Evolutionary conservation across 345 rosid genomes (phyloP).

Genomic region (Salix viminalis): DNA sequence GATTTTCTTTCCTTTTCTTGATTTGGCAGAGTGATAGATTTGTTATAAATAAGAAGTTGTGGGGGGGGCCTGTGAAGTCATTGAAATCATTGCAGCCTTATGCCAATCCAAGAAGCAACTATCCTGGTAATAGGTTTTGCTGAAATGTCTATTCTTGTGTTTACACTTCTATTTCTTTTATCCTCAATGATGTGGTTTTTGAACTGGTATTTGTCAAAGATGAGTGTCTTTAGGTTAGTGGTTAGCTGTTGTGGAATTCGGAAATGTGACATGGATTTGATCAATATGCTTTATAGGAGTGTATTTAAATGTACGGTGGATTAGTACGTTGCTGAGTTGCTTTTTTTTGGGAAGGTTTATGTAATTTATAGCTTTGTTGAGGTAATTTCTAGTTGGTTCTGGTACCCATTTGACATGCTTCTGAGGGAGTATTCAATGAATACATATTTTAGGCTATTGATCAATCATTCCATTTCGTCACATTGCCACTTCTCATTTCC

Average conservation of each 20-base stretch:
- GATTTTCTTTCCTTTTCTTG: not conserved
- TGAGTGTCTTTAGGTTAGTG: not conserved
- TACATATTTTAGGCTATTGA: not conserved
- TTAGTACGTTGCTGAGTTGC: not conserved
- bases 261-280: not conserved
- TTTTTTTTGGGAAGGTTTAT: not conserved
- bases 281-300: not conserved
- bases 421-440: not conserved
- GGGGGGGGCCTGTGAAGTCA: constrained; percentile 77
- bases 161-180: not conserved
- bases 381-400: not conserved
- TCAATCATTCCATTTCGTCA: not conserved
- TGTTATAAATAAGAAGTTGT: constrained; percentile 53
- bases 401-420: not conserved
- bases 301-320: not conserved
- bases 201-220: not conserved
- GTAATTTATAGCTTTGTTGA: not conserved
- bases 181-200: not conserved
- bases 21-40: constrained; percentile 36
- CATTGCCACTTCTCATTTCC: not conserved
- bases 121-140: constrained; percentile 55
- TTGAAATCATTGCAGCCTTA: constrained; percentile 77
- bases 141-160: not conserved
- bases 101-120: constrained; percentile 76
- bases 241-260: not conserved